Base-by-base conservation (phyloP, 305 asterid species). In the Fraxinus paxiana region DNA sequence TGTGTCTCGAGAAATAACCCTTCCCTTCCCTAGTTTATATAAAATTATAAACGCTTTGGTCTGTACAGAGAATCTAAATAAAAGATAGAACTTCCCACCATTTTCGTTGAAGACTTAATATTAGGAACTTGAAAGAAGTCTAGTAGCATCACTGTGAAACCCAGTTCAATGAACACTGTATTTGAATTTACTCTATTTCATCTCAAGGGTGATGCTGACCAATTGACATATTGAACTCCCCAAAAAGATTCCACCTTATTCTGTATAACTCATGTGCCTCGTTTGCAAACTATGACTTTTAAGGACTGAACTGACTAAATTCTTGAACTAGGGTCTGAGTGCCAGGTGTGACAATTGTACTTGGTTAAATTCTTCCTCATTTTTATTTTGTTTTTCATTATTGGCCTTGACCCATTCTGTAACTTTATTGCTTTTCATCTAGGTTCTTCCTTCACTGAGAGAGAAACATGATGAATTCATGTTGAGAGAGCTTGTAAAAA, bases 401-500 rank as follows among this genome's bases (percentile, higher is more conserved):
- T 61, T 65, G 33, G 72, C 8, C 43, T 65, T 38, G 71, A 67
- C 75, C 67, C 31, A 38, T n/a, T 35, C 74, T 59, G 69, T 79
- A 30, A 26, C 70, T 78, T 46, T 71, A 65, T 35, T 83, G 76
- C 17, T 82, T 79, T 26, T 59, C 61, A n/a, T 78, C 54, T 83
- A 93, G 97, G 97, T 93, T 78, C 80, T 93, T 77, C 97, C 97
- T 78, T 90, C 97, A 69, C 78, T 90, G 72, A 90, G 88, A 86
- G 97, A 93, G 87, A 93, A 90, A 82, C 97, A 93, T 83, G 97
- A 92, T 13, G 97, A 92, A 82, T 92, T 90, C 87, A 87, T 93
- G 97, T 77, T 93, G 87, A 91, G 92, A 81, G 97, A 92, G 84
- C 92, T 93, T 5, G 97, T 93, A 48, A 82, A 90, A 85, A 87